A percentile compares a stretch with the other conserved stretches of the same genome.
These are phyloP conservation scores for Psilocybe cyanescens DNA, from an alignment of 768 basidiomycete genomes.

Conservation along the genomic window DNA sequence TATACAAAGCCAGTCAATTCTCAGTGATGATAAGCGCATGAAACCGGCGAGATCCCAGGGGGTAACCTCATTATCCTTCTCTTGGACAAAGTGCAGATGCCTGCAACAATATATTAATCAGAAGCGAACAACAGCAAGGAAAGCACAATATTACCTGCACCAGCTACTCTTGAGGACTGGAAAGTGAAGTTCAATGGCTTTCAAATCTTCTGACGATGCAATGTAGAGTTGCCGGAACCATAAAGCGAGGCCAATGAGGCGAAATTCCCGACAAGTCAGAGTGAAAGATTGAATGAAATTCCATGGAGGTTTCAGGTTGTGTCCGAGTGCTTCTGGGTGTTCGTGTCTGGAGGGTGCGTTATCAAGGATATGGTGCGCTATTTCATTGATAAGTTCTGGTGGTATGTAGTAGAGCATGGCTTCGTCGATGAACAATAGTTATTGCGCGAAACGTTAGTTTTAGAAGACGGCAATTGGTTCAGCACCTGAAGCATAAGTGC, in stretches of 20 bases:
- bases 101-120: conserved; percentile 15
- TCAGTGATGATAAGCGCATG: conserved; percentile 24
- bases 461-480: too few relatives aligned
- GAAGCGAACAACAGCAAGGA: neutral
- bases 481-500: too few relatives aligned
- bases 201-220: conserved; percentile 25
- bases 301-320: conserved; percentile 31
- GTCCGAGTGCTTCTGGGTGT: conserved; percentile 16
- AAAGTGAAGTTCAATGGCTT: conserved; percentile 24
- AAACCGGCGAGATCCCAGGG: conserved; percentile 32
- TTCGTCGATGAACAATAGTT: too few relatives aligned
- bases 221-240: conserved; percentile 39
- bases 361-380: conserved; percentile 28
- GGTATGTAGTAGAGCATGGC: conserved; percentile 22
- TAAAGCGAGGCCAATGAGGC: conserved; percentile 28
- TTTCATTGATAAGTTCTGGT: conserved; percentile 37
- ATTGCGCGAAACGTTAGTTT: too few relatives aligned
- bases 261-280: conserved; percentile 32
- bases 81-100: conserved; percentile 34
- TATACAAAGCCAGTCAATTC: conserved; percentile 31
- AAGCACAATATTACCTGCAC: conserved; percentile 17
- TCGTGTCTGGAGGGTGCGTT: neutral
- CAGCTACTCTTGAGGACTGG: conserved; percentile 27
- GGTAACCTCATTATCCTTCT: conserved; percentile 9
- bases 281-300: conserved; percentile 29